Evolutionary conservation across 352 stramenopile genomes (phyloP).

Genomic region (Phytophthora constricta): DNA sequence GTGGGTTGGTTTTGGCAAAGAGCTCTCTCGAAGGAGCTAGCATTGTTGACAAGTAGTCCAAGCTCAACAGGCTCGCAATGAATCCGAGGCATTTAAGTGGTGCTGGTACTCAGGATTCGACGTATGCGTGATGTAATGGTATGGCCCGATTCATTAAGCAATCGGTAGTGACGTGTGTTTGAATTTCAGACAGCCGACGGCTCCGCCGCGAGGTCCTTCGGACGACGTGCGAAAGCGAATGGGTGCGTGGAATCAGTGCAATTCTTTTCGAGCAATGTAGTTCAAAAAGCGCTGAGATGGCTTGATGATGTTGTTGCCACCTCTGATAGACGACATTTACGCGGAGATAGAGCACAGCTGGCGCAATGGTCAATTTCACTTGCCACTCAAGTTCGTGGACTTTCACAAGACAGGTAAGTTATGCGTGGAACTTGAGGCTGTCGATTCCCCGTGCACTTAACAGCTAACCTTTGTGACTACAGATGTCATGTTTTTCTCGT

Average conservation of each 20-base stretch:
- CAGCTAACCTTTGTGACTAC: too few relatives aligned
- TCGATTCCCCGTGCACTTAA: too few relatives aligned
- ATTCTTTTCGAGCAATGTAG: background rate
- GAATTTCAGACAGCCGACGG: constrained; percentile 18
- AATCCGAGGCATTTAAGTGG: constrained; percentile 6
- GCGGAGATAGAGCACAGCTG: constrained; percentile 66
- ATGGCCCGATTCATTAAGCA: too few relatives aligned
- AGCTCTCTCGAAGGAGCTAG: too few relatives aligned
- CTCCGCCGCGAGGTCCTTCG: constrained; percentile 26
- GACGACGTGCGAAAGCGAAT: constrained; percentile 58
- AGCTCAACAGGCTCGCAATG: background rate
- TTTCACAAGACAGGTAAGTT: constrained; percentile 63
- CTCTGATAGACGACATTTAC: constrained; percentile 66
- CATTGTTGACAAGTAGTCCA: background rate
- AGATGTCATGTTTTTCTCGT: constrained; percentile 85
- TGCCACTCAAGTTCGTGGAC: constrained; percentile 73
- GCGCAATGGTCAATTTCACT: constrained; percentile 50
- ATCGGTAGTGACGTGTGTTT: too few relatives aligned
- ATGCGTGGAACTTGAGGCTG: background rate
- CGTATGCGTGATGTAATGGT: too few relatives aligned
- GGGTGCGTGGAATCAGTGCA: constrained; percentile 32
- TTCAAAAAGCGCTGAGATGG: background rate
- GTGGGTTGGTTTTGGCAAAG: constrained; percentile 4
- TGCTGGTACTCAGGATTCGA: constrained; percentile 11
- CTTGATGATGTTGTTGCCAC: background rate